These are phyloP conservation scores for Coemansia erecta DNA, from an alignment of 192 early-diverging fungal species.

Conservation along the genomic window DNA sequence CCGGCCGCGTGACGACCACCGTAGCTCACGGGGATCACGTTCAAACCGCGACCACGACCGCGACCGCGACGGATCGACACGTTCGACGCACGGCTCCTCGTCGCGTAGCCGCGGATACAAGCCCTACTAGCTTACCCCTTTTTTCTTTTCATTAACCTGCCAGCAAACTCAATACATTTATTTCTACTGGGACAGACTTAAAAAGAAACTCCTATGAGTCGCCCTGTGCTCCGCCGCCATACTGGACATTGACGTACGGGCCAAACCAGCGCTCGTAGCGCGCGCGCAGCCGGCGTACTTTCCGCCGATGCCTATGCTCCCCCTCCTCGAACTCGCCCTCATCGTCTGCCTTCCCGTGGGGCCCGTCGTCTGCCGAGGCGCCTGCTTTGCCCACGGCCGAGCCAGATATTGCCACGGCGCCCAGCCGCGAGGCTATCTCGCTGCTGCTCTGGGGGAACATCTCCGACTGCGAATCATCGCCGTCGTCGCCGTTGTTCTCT, in stretches of 20 bases:
- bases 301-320: conserved; percentile 34
- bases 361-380: background rate
- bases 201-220: background rate
- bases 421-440: background rate
- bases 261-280: conserved; percentile 55
- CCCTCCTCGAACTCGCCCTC: conserved; percentile 20
- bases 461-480: conserved; percentile 16
- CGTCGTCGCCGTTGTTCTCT: conserved; percentile 14
- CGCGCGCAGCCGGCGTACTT: conserved; percentile 42
- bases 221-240: conserved; percentile 20
- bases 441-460: conserved; percentile 5
- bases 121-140: conserved; percentile 35
- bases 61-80: conserved; percentile 46
- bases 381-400: background rate
- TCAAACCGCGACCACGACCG: conserved; percentile 14
- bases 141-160: background rate
- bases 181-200: background rate
- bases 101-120: conserved; percentile 42
- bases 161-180: background rate
- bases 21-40: too few relatives aligned
- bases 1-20: conserved; percentile 26
- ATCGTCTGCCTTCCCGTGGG: background rate
- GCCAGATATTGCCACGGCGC: conserved; percentile 1
- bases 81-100: conserved; percentile 21
- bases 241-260: conserved; percentile 42